These are phyloP conservation scores for Rubroboletus satanas DNA, from an alignment of 768 basidiomycete genomes.

Conservation along the genomic window DNA sequence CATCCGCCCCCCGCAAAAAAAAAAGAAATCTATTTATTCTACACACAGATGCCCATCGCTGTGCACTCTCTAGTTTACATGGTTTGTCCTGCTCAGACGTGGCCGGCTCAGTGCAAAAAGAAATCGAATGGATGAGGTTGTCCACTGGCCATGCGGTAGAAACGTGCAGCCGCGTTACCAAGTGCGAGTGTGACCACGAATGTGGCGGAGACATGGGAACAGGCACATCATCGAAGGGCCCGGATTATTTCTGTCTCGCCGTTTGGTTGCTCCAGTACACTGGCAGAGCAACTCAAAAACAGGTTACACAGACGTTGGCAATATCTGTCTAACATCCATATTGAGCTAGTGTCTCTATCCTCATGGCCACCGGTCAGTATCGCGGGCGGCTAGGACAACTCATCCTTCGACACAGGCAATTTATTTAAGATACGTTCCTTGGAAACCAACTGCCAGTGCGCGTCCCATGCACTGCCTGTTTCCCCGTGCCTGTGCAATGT, in stretches of 20 bases:
- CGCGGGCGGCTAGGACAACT: constrained; percentile 5
- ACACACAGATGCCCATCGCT: background rate
- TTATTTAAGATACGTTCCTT: background rate
- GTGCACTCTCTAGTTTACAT: constrained; percentile 1
- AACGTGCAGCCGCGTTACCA: constrained; percentile 2
- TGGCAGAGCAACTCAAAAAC: constrained; percentile 1
- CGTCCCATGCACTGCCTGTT: background rate
- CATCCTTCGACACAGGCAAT: background rate
- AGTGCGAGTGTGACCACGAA: background rate
- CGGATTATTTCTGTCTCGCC: background rate
- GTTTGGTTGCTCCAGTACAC: background rate
- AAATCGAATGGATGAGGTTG: background rate
- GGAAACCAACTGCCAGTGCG: background rate
- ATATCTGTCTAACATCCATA: background rate
- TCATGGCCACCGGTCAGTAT: background rate
- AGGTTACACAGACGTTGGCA: too few species aligned
- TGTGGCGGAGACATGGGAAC: constrained; percentile 1
- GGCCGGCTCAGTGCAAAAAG: background rate
- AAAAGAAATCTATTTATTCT: background rate
- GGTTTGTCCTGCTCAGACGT: background rate
- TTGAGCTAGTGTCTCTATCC: background rate
- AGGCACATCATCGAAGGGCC: background rate
- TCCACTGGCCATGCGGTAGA: constrained; percentile 5
- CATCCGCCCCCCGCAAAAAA: constrained; percentile 14
- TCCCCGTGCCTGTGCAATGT: background rate